Evolutionary conservation across 2,329 filamentous ascomycete species (phyloP).

Genomic region (Epichloe elymi): DNA sequence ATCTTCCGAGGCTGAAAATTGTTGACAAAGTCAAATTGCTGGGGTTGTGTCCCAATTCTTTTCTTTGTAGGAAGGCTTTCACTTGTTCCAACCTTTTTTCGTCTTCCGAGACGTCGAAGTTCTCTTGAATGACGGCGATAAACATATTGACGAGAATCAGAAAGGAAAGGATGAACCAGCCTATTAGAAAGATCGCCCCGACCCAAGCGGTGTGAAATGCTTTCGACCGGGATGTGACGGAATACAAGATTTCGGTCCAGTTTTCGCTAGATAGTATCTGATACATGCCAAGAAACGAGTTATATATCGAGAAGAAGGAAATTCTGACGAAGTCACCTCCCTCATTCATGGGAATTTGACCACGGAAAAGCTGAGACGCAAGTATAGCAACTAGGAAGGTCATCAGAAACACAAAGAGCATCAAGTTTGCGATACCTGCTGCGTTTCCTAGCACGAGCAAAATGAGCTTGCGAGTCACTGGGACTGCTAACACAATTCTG

Average conservation of each 20-base stretch:
- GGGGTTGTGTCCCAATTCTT: slow-evolving; percentile 61
- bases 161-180: slow-evolving; percentile 92
- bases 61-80: slow-evolving; percentile 83
- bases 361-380: slow-evolving; percentile 82
- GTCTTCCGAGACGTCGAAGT: slow-evolving; percentile 96
- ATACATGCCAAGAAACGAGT: slow-evolving; percentile 96
- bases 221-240: slow-evolving; percentile 57
- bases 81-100: slow-evolving; percentile 96
- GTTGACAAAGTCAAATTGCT: slow-evolving; percentile 66
- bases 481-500: slow-evolving; percentile 77
- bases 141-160: slow-evolving; percentile 99
- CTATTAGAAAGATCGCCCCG: slow-evolving; percentile 75
- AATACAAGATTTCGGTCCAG: slow-evolving; percentile 84
- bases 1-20: slow-evolving; percentile 51
- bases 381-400: slow-evolving; percentile 92
- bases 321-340: slow-evolving; percentile 52
- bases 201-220: slow-evolving; percentile 73
- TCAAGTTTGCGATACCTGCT: slow-evolving; percentile 82
- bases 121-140: slow-evolving; percentile 99
- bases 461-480: slow-evolving; percentile 78
- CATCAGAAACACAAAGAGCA: slow-evolving; percentile 91
- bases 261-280: slow-evolving; percentile 92
- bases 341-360: slow-evolving; percentile 56
- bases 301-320: slow-evolving; percentile 84
- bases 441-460: slow-evolving; percentile 81